Conservation (phyloP, 805 yeast genomes). For the Myxozyma neotropica region DNA sequence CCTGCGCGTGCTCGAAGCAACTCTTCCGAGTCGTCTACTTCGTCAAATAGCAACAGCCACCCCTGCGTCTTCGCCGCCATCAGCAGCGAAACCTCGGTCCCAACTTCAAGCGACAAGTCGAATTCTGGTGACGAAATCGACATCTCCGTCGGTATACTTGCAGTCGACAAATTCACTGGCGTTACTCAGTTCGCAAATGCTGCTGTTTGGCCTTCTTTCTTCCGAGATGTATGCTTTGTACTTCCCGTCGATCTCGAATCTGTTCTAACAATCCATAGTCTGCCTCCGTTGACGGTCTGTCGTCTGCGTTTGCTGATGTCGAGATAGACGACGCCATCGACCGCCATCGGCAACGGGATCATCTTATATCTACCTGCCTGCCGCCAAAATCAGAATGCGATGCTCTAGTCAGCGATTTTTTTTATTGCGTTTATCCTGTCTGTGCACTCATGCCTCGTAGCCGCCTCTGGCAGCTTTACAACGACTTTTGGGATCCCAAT, state of each 20-base stretch:
- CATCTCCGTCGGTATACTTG: slow-evolving; percentile 14
- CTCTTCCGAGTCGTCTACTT: not conserved
- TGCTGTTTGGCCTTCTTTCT: slow-evolving; percentile 23
- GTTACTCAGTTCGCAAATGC: slow-evolving; percentile 17
- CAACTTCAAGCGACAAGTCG: not conserved
- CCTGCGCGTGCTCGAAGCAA: too few relatives aligned
- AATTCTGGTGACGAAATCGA: not conserved
- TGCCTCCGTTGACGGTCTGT: not conserved
- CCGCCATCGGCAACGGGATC: not conserved
- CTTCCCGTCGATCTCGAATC: too few relatives aligned
- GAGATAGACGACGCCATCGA: not conserved
- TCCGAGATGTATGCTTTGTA: slow-evolving; percentile 9
- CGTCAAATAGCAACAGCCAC: not conserved
- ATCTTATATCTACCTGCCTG: not conserved
- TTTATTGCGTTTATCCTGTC: slow-evolving; percentile 22
- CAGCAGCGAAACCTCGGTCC: not conserved
- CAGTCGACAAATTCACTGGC: slow-evolving; percentile 11
- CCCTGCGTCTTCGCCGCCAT: too few relatives aligned
- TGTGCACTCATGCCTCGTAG: slow-evolving; percentile 10
- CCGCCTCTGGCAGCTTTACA: not conserved
- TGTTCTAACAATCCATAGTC: not conserved
- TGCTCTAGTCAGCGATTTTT: slow-evolving; percentile 11
- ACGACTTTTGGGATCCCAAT: slow-evolving; percentile 10
- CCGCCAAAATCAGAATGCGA: slow-evolving; percentile 16
- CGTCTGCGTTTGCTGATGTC: not conserved